Evolutionary conservation across 73 alveolate species (phyloP).

Genomic region (Paramecium tetraurelia): DNA sequence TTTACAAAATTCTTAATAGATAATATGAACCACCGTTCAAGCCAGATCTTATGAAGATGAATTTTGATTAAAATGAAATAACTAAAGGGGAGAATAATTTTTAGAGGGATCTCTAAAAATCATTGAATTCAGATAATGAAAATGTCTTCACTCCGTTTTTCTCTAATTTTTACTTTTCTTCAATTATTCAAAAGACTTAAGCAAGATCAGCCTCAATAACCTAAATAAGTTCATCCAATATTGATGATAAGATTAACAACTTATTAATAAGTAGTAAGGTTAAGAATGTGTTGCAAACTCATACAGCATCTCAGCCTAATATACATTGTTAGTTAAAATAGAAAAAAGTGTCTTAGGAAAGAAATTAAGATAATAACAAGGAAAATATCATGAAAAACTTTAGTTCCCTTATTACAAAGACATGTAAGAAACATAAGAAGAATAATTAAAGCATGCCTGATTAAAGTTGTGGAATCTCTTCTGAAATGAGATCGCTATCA

Average conservation of each 20-base stretch:
- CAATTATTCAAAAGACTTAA: background rate
- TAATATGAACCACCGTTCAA: constrained; percentile 53
- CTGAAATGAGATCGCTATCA: constrained; percentile 7
- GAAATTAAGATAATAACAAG: background rate
- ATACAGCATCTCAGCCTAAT: background rate
- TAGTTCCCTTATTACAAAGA: background rate
- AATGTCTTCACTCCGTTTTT: background rate
- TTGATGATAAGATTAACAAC: background rate
- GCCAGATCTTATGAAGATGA: constrained; percentile 44
- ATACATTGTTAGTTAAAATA: background rate
- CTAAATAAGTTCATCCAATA: background rate
- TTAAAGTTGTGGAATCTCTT: background rate
- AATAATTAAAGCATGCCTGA: constrained; percentile 30
- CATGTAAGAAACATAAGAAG: background rate
- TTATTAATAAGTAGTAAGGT: background rate
- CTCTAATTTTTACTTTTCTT: background rate
- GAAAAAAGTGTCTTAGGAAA: background rate
- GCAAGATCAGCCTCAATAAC: constrained; percentile 18
- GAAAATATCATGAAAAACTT: constrained; percentile 26
- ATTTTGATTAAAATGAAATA: constrained; percentile 51
- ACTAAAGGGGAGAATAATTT: constrained; percentile 41
- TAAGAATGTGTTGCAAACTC: background rate
- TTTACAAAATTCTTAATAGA: constrained; percentile 28
- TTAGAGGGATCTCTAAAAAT: constrained; percentile 13
- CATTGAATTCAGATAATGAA: background rate